Evolutionary conservation across 2,329 filamentous ascomycete genomes (phyloP).

Genomic region (Colletotrichum musicola): DNA sequence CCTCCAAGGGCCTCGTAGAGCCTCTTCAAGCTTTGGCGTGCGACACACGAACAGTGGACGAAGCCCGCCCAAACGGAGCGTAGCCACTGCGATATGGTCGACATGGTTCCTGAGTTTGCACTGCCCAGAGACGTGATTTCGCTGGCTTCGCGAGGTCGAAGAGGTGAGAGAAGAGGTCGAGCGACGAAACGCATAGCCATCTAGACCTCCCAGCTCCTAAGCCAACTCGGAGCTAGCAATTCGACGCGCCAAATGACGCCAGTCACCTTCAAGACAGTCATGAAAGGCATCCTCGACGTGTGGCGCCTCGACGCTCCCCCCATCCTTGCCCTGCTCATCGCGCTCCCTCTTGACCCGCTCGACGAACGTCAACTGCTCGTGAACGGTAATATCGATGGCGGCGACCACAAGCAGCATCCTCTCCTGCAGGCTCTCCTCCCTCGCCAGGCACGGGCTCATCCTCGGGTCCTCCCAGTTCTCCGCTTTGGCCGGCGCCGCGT

Average conservation of each 20-base stretch:
- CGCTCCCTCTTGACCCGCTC: conserved; percentile 44
- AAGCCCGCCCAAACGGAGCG: too few species aligned
- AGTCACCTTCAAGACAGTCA: conserved; percentile 33
- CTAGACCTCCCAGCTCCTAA: too few species aligned
- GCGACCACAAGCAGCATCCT: conserved; percentile 56
- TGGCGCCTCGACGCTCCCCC: not conserved
- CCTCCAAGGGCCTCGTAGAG: too few species aligned
- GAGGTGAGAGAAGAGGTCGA: too few species aligned
- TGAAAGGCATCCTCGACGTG: conserved; percentile 28
- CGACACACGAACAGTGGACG: too few species aligned
- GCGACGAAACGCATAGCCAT: too few species aligned
- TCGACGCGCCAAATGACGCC: not conserved
- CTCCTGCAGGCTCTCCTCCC: conserved; percentile 49
- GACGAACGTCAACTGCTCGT: conserved; percentile 55
- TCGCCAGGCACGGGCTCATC: conserved; percentile 52
- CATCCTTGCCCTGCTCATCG: conserved; percentile 26
- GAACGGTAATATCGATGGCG: conserved; percentile 55
- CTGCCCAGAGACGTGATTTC: too few species aligned
- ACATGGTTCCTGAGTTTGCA: too few species aligned
- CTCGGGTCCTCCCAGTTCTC: conserved; percentile 48
- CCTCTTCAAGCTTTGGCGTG: too few species aligned
- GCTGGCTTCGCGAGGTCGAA: too few species aligned
- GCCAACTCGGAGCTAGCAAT: too few species aligned
- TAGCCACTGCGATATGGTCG: too few species aligned
- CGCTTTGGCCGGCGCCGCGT: conserved; percentile 49